Conservation (phyloP, 441 rosid genomes). For the Viola pubescens region DNA sequence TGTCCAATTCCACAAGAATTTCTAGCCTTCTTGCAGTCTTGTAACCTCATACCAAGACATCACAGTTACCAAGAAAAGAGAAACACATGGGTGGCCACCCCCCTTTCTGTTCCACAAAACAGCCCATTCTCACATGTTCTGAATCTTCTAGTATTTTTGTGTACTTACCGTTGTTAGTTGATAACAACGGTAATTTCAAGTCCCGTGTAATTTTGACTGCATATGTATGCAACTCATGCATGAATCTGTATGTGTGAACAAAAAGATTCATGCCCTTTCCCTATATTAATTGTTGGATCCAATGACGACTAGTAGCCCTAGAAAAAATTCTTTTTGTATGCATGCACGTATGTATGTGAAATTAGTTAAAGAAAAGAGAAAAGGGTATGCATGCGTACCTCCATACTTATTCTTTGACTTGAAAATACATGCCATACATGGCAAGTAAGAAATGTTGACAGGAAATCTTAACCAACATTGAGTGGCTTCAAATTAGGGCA, state of each 20-base stretch:
- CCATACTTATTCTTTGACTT: background rate
- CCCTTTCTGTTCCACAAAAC: conserved; percentile 16
- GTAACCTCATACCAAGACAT: conserved; percentile 46
- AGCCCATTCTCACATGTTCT: conserved; percentile 47
- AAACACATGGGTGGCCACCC: conserved; percentile 29
- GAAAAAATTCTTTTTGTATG: background rate
- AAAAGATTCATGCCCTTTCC: too few species aligned
- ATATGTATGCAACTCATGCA: background rate
- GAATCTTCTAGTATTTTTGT: background rate
- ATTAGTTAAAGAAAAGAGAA: background rate
- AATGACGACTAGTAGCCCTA: too few species aligned
- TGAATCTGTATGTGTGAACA: background rate
- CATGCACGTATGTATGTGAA: background rate
- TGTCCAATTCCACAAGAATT: conserved; percentile 38
- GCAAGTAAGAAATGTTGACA: background rate
- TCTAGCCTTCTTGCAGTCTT: conserved; percentile 33
- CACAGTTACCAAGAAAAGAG: conserved; percentile 30
- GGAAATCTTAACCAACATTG: background rate
- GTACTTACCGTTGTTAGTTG: background rate
- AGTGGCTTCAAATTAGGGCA: too few species aligned
- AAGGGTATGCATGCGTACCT: background rate
- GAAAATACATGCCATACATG: background rate
- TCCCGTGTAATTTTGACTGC: background rate
- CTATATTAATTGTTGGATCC: too few species aligned
- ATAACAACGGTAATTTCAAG: conserved; percentile 1